Evolutionary conservation across 805 yeast species (phyloP).

Genomic region (Saturnispora serradocipensis): DNA sequence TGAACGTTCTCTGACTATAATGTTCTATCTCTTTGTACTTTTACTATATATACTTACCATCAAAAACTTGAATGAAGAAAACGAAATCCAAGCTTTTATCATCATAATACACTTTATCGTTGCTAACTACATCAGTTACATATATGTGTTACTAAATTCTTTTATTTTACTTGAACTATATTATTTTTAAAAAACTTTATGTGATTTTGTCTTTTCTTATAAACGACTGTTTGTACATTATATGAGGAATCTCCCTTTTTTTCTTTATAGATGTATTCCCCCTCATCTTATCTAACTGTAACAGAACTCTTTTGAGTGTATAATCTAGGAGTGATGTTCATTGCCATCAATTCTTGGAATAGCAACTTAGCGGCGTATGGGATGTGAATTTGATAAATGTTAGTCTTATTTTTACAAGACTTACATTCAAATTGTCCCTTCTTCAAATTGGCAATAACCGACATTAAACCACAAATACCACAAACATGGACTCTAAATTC

Average conservation of each 20-base stretch:
- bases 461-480: conserved; percentile 97
- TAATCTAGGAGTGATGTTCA: conserved; percentile 96
- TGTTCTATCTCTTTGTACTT: conserved; percentile 4
- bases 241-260: neutral
- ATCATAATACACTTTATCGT: neutral
- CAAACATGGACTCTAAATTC: conserved; percentile 97
- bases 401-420: conserved; percentile 96
- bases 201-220: neutral
- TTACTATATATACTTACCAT: conserved; percentile 1
- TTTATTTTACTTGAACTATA: neutral
- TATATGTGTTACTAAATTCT: neutral
- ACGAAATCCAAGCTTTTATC: neutral
- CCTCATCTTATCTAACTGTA: conserved; percentile 20
- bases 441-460: conserved; percentile 93
- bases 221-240: neutral
- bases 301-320: conserved; percentile 61
- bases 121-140: neutral
- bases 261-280: neutral
- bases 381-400: conserved; percentile 92
- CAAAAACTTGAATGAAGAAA: neutral
- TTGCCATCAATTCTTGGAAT: conserved; percentile 99
- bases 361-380: conserved; percentile 97
- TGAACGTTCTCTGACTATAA: neutral
- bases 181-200: neutral
- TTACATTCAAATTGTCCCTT: conserved; percentile 98